Evolutionary conservation across 169 alveolate species (phyloP), one percentile per base, ranked within the genome.

Genomic region (Besnoitia besnoiti): DNA sequence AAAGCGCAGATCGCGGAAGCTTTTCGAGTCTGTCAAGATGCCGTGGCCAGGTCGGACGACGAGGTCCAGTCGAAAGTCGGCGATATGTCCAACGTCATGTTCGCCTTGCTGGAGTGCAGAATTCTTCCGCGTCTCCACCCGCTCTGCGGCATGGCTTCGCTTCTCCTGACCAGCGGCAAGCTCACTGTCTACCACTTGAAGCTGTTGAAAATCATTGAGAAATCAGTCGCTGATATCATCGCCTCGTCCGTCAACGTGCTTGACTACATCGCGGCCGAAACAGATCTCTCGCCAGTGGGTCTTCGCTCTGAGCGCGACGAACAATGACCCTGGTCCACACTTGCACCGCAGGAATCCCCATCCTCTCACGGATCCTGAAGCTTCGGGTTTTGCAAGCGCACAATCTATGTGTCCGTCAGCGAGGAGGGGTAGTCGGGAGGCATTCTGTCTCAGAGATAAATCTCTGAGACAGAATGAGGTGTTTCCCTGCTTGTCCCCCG

Each of bases 181-280:
- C 73, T 87, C 37, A 87, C 92, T 16, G 85, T 30, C 30, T 87
- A 87, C 85, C 92, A 87, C 44, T 73, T 30, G n/a, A 87, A 87
- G 85, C 51, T 87, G 16, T 85, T 87, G 61, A 87, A 87, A 42
- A 27, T 87, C 33, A 27, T 51, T 0, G 92, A 87, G 47, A 87
- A 87, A 62, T 67, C 76, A 5, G 27, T 35, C 0, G 85, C 77
- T 73, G 92, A 87, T 37, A 62, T 87, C 76, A 39, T 87, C 10
- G 67, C 84, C n/a, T 10, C 85, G 8, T 51, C 76, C 61, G 59
- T 87, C 75, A 87, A 87, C 42, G 59, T 47, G 35, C 39, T 87
- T 39, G 67, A 51, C 84, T 87, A 62, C 85, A 87, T 87, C 10
- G 85, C 24, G 0, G 77, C 85, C 35, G 92, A 87, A 40, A 85